These are phyloP conservation scores for Ceratobasidium sp. DNA, from an alignment of 1,284 basidiomycete species.

Conservation along the genomic window DNA sequence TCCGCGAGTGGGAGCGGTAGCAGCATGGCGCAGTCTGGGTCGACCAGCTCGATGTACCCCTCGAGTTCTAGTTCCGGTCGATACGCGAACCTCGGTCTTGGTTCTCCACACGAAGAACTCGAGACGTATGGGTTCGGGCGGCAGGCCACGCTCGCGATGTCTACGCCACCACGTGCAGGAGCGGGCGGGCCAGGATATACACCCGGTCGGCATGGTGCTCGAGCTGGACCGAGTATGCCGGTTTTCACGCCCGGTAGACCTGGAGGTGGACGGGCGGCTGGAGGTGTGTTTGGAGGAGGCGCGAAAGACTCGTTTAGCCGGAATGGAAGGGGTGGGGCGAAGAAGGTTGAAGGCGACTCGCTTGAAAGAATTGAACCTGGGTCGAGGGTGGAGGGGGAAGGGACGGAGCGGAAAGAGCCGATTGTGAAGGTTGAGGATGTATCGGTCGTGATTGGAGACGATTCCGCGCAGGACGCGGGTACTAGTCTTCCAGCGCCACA, in stretches of 20 bases:
- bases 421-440: neutral
- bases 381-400: neutral
- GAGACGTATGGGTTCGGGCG: slow-evolving; percentile 37
- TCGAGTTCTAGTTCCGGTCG: slow-evolving; percentile 3
- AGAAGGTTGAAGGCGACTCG: neutral
- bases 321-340: slow-evolving; percentile 17
- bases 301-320: slow-evolving; percentile 28
- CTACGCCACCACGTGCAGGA: neutral
- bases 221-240: neutral
- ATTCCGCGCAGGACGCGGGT: neutral
- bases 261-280: slow-evolving; percentile 15
- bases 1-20: slow-evolving; percentile 12
- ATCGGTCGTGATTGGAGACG: neutral
- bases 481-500: neutral
- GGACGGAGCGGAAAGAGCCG: neutral
- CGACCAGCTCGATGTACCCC: neutral
- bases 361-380: neutral
- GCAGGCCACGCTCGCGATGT: slow-evolving; percentile 29
- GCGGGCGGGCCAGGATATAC: slow-evolving; percentile 2
- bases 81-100: slow-evolving; percentile 6
- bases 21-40: neutral
- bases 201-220: slow-evolving; percentile 10
- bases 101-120: neutral
- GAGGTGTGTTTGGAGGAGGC: slow-evolving; percentile 25
- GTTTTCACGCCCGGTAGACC: neutral